phyloP scores from a whole-genome alignment of 2,329 filamentous ascomycete genomes.

The Dactylellina sp. region DNA sequence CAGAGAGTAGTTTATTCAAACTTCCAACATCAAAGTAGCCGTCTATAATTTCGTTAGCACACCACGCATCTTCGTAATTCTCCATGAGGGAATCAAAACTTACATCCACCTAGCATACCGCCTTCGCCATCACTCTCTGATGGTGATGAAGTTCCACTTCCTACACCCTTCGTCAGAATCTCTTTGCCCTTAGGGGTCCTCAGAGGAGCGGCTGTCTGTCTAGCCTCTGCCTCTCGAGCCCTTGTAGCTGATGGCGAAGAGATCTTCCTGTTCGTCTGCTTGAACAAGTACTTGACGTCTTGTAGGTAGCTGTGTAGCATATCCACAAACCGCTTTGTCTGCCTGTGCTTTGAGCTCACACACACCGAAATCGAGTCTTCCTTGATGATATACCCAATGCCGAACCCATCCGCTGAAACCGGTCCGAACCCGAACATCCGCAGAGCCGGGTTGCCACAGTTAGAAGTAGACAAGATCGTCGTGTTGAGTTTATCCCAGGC shows the following conservation, averaged over 20 bases:
- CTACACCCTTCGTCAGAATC: constrained; percentile 38
- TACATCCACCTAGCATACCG: constrained; percentile 60
- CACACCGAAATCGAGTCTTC: constrained; percentile 91
- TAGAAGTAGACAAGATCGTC: constrained; percentile 95
- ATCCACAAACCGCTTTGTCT: constrained; percentile 90
- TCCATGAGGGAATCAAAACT: constrained; percentile 25
- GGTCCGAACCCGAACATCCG: constrained; percentile 97
- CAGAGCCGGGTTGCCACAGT: constrained; percentile 94
- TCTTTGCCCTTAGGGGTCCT: constrained; percentile 57
- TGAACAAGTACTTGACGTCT: constrained; percentile 86
- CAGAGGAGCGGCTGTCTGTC: constrained; percentile 56
- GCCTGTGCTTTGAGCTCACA: constrained; percentile 90
- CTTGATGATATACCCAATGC: constrained; percentile 99
- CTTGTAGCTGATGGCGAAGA: constrained; percentile 70
- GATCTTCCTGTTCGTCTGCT: constrained; percentile 73
- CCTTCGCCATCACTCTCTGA: constrained; percentile 60
- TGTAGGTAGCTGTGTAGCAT: constrained; percentile 89
- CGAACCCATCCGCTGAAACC: constrained; percentile 91
- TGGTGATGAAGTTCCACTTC: constrained; percentile 46
- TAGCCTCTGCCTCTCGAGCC: constrained; percentile 73
- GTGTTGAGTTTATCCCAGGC: constrained; percentile 97
- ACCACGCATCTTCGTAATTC: too few species aligned
- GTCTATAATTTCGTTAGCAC: constrained; percentile 46
- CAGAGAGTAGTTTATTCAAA: constrained; percentile 58
- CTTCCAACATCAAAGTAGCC: constrained; percentile 61